Evolutionary conservation across 2,329 filamentous ascomycete genomes (phyloP), one percentile per base, ranked within the genome.

Genomic region (Lachnellula arida): DNA sequence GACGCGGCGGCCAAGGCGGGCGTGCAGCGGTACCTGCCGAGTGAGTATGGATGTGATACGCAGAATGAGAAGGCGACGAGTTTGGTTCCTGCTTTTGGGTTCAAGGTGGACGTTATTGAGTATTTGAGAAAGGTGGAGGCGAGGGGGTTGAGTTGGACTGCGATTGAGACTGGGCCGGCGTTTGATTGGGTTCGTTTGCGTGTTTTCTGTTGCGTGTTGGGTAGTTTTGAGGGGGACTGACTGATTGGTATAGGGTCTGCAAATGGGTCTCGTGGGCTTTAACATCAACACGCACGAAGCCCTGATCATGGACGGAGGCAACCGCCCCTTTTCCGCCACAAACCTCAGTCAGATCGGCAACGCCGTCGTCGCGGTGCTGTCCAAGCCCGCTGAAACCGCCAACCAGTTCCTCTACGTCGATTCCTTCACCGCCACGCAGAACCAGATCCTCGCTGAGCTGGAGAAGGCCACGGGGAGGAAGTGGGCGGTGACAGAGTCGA

Each of bases 11-110:
- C 79, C 42, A 74, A 75, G 22, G 81, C 81, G 2, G 78, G 80
- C 15, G 81, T 86, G 11, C 75, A 80, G 64, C 75, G 80, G 19
- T 84, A 84, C 70, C 72, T 86, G 42, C 81, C 82, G 1, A 78
- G 78, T 14, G 81, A 86, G 55, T 86, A 77, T 47, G 69, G 68
- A 17, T 46, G 9, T n/a, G 55, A 63, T 23, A 54, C 55, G 2
- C 43, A 35, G 25, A 58, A 51, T 19, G 48, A 49, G 15, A 52
- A 54, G n/a, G 51, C 50, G 12, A 48, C 49, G 17, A 25, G 55
- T 51, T 34, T 63, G 0, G 69, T 70, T 51, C 61, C 57, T 3
- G 63, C 63, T 1, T 65, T 75, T 12, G 48, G 63, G 37, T 68
- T 64, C 32, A 72, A 75, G 53, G 68, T 73, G 8, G 63, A 67